These are phyloP conservation scores for Tremella fuciformis DNA, from an alignment of 768 basidiomycete species.

Conservation along the genomic window DNA sequence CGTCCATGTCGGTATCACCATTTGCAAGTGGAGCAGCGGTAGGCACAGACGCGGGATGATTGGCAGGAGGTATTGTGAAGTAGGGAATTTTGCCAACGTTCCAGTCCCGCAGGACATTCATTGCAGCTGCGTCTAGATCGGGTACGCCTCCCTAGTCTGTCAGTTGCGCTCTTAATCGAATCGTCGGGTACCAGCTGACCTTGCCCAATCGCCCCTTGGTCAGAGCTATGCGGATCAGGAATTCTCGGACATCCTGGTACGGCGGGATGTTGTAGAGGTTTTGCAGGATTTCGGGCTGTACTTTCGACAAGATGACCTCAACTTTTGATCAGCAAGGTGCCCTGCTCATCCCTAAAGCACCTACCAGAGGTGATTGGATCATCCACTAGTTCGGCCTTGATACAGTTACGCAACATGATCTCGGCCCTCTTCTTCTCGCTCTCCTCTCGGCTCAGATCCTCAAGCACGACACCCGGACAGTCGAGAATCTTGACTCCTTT, in stretches of 20 bases:
- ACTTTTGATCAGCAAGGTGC: conserved; percentile 56
- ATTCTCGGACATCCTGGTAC: conserved; percentile 69
- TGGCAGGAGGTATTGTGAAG: conserved; percentile 70
- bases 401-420: conserved; percentile 77
- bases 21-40: conserved; percentile 42
- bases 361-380: conserved; percentile 85
- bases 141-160: conserved; percentile 76
- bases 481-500: conserved; percentile 89
- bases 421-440: conserved; percentile 56
- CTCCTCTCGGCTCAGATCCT: conserved; percentile 63
- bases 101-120: conserved; percentile 84
- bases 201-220: conserved; percentile 79
- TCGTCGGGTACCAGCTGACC: conserved; percentile 52
- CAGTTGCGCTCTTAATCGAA: neutral
- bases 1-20: conserved; percentile 61
- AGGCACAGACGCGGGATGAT: conserved; percentile 75
- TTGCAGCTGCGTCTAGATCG: conserved; percentile 75
- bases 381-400: conserved; percentile 84
- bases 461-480: conserved; percentile 96
- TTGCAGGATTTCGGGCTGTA: conserved; percentile 66
- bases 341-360: conserved; percentile 37
- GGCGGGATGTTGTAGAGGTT: conserved; percentile 82
- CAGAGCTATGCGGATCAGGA: conserved; percentile 84
- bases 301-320: conserved; percentile 77
- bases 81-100: conserved; percentile 94